phyloP scores from a whole-genome alignment of 305 asterid genomes.

The Solanum aculeatissimum region DNA sequence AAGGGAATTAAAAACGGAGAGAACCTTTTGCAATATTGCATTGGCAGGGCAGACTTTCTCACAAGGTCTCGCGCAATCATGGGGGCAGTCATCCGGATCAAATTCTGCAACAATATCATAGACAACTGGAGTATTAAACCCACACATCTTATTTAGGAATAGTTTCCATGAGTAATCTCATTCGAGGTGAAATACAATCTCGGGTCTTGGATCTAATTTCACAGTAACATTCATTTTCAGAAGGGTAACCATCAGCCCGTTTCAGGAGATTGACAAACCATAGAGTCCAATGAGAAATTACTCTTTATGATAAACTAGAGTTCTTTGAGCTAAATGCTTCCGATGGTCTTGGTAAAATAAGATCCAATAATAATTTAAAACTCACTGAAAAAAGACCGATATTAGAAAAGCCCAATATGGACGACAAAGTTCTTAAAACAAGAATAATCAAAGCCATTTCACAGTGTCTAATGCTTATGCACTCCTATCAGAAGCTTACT shows the following conservation, averaged over 20 bases:
- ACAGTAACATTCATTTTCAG: neutral
- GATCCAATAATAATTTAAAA: neutral
- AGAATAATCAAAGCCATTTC: neutral
- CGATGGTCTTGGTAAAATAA: neutral
- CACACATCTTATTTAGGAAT: neutral
- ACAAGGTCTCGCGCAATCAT: constrained; percentile 77
- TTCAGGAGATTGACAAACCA: neutral
- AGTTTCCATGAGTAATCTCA: neutral
- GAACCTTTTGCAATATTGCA: constrained; percentile 66
- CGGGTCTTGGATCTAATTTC: neutral
- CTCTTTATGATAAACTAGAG: neutral
- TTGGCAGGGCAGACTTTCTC: constrained; percentile 79
- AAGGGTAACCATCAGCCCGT: neutral
- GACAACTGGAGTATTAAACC: neutral
- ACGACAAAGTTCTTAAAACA: neutral
- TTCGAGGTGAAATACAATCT: neutral
- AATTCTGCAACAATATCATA: constrained; percentile 39
- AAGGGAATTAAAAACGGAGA: neutral
- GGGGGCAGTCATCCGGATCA: constrained; percentile 69
- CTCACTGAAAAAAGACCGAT: neutral
- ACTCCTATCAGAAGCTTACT: neutral
- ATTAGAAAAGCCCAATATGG: neutral
- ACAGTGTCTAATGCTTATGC: neutral
- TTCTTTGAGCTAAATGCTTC: neutral
- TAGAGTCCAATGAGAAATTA: neutral